Percentiles rank a stretch among this genome's conserved stretches.
These are phyloP conservation scores for Kockiozyma suomiensis DNA, from an alignment of 805 yeast species.

Conservation along the genomic window DNA sequence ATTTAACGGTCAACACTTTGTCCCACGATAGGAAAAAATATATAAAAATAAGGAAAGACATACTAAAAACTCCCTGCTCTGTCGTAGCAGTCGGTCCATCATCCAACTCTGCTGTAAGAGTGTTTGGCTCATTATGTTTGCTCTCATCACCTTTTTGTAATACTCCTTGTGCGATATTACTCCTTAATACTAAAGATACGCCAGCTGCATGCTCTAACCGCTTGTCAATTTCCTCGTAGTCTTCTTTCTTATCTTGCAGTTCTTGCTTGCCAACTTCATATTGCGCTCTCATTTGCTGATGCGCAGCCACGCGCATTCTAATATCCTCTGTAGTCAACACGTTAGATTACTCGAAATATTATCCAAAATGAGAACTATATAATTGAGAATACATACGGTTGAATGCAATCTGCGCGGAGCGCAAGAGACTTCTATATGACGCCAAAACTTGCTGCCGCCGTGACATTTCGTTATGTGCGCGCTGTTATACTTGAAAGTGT, in stretches of 20 bases:
- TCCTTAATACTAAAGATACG: slow-evolving; percentile 66
- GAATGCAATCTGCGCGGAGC: slow-evolving; percentile 44
- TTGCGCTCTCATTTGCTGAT: slow-evolving; percentile 60
- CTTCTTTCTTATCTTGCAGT: slow-evolving; percentile 7
- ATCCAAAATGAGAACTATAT: background rate
- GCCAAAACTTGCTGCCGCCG: slow-evolving; percentile 32
- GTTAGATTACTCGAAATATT: no score
- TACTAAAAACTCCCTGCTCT: slow-evolving; percentile 29
- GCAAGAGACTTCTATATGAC: slow-evolving; percentile 38
- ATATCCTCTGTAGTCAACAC: slow-evolving; percentile 47
- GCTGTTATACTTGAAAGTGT: no score
- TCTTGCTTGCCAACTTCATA: slow-evolving; percentile 43
- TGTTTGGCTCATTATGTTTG: slow-evolving; percentile 3
- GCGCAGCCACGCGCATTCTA: slow-evolving; percentile 58
- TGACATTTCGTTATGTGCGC: slow-evolving; percentile 19
- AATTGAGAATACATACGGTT: slow-evolving; percentile 29
- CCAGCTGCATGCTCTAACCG: slow-evolving; percentile 63
- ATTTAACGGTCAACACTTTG: no score
- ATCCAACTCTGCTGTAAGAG: slow-evolving; percentile 32
- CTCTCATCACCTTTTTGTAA: slow-evolving; percentile 44
- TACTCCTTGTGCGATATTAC: slow-evolving; percentile 85
- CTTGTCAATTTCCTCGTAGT: slow-evolving; percentile 50
- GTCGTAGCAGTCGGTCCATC: slow-evolving; percentile 1
- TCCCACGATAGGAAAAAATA: no score
- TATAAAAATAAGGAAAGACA: background rate